Evolutionary conservation across 2,329 filamentous ascomycete species (phyloP).

Genomic region (Hypoxylon sp.): DNA sequence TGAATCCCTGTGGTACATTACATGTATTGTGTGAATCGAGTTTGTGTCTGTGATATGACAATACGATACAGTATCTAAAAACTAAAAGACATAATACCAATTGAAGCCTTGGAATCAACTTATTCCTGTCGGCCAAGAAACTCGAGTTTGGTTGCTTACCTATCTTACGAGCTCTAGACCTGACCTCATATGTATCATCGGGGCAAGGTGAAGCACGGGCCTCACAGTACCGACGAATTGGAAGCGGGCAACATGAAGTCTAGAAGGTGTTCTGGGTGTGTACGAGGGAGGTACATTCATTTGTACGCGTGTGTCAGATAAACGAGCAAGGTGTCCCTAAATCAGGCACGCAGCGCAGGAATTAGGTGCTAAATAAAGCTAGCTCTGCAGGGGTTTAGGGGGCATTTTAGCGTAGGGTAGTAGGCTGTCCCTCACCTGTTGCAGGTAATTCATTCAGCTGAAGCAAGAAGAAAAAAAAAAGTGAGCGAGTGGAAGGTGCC

Average conservation of each 20-base stretch:
- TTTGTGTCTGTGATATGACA: no score
- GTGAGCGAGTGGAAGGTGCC: slow-evolving; percentile 14
- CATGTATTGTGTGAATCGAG: no score
- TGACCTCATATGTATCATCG: slow-evolving; percentile 12
- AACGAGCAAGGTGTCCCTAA: slow-evolving; percentile 33
- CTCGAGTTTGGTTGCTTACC: no score
- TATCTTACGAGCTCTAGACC: no score
- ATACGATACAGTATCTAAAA: no score
- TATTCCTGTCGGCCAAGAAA: no score
- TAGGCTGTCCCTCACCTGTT: slow-evolving; percentile 20
- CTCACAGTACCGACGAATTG: slow-evolving; percentile 8
- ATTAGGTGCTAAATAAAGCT: slow-evolving; percentile 35
- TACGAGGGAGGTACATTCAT: no score
- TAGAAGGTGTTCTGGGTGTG: no score
- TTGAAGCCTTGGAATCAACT: no score
- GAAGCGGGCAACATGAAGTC: no score
- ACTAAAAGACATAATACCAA: no score
- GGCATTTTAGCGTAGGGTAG: slow-evolving; percentile 13
- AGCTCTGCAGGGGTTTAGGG: slow-evolving; percentile 24
- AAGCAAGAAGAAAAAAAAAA: slow-evolving; percentile 23
- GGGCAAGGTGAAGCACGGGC: slow-evolving; percentile 10
- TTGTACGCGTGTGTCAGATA: slow-evolving; percentile 29
- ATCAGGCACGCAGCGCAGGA: slow-evolving; percentile 4
- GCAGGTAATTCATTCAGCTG: slow-evolving; percentile 29
- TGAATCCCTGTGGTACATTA: no score